A percentile compares a stretch with the other conserved stretches of the same genome.
Evolutionary conservation across 1,139 yeast species (phyloP).

Genomic region (Saccharomycopsis crataegensis): DNA sequence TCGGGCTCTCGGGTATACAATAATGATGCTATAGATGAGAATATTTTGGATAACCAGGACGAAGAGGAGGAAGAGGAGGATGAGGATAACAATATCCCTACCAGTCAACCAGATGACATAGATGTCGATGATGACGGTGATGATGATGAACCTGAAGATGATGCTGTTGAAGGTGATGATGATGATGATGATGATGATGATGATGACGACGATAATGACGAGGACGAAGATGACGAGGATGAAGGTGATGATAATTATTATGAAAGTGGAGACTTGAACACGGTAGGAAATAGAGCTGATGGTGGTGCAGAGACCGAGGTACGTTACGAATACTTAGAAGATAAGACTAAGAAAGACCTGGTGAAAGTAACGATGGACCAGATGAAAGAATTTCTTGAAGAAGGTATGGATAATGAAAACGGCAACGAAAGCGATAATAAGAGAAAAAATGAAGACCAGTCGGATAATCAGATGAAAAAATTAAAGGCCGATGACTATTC

Average conservation of each 20-base stretch:
- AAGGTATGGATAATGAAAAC: not conserved
- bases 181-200: constrained; percentile 13
- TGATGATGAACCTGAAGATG: constrained; percentile 11
- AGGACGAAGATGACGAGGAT: constrained; percentile 8
- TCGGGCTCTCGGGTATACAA: constrained; percentile 4
- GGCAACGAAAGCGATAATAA: not conserved
- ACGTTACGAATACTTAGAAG: not conserved
- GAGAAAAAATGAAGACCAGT: not conserved
- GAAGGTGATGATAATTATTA: constrained; percentile 8
- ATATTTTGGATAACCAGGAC: constrained; percentile 14
- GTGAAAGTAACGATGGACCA: constrained; percentile 1
- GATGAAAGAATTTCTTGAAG: not conserved
- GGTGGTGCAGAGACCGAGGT: not conserved
- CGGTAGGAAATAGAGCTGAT: not conserved
- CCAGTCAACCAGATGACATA: constrained; percentile 8
- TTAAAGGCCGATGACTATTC: not conserved
- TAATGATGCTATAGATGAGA: constrained; percentile 17
- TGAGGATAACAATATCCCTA: constrained; percentile 9
- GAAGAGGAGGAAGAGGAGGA: constrained; percentile 18
- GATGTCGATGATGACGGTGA: constrained; percentile 13
- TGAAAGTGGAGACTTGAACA: not conserved
- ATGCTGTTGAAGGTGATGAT: constrained; percentile 12
- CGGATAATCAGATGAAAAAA: not conserved
- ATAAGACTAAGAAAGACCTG: not conserved
- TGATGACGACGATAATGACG: constrained; percentile 10